phyloP scores from a whole-genome alignment of 352 stramenopile genomes.

The Peronospora destructor region DNA sequence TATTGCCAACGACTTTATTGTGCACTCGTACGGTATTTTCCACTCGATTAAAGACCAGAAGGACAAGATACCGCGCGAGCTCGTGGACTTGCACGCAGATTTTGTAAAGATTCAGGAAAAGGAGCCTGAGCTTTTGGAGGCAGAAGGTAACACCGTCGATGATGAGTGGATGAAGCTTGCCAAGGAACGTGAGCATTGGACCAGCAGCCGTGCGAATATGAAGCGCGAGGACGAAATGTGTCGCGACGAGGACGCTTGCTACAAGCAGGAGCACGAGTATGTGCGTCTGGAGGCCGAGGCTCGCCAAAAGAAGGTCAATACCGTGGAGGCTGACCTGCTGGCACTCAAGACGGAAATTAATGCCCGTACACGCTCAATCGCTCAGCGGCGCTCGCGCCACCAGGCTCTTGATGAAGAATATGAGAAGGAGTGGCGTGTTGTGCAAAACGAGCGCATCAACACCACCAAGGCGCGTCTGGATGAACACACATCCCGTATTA shows the following conservation, averaged over 20 bases:
- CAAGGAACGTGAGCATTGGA: conserved; percentile 87
- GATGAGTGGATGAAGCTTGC: conserved; percentile 87
- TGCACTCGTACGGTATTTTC: conserved; percentile 83
- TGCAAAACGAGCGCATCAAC: conserved; percentile 52
- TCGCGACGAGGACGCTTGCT: conserved; percentile 72
- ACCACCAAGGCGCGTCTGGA: conserved; percentile 59
- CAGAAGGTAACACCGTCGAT: conserved; percentile 75
- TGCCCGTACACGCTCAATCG: conserved; percentile 57
- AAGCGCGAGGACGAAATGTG: conserved; percentile 87
- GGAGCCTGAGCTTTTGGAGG: conserved; percentile 67
- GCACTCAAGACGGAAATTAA: conserved; percentile 78
- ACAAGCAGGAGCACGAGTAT: conserved; percentile 83
- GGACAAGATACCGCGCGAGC: conserved; percentile 57
- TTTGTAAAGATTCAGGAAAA: conserved; percentile 83
- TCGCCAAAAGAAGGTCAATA: conserved; percentile 80
- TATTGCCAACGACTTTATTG: conserved; percentile 84
- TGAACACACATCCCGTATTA: conserved; percentile 61
- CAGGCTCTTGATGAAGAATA: conserved; percentile 74
- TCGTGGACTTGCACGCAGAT: conserved; percentile 65
- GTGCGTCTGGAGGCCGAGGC: conserved; percentile 64
- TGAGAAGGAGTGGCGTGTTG: conserved; percentile 79
- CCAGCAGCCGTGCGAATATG: conserved; percentile 82
- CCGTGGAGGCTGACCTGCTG: conserved; percentile 68
- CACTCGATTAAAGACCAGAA: conserved; percentile 45
- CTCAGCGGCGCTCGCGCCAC: conserved; percentile 68